Evolutionary conservation across 495 filamentous ascomycete species (phyloP).

Genomic region (Thozetella sp.): DNA sequence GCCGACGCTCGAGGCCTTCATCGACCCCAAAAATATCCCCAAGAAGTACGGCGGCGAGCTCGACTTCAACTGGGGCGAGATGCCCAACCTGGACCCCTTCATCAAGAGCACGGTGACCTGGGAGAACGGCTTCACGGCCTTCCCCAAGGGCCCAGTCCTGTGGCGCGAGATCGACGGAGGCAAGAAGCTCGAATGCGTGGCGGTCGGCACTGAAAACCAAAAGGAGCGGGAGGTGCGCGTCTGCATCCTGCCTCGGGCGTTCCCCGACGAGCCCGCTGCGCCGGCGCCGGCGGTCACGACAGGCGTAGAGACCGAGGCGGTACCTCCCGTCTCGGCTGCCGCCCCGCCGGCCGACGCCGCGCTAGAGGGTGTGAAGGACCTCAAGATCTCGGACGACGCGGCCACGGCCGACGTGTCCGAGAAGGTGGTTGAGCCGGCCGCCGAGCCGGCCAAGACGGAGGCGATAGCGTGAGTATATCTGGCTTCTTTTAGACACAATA

Average conservation of each 20-base stretch:
- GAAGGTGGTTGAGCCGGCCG: conserved; percentile 15
- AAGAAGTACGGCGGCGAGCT: conserved; percentile 83
- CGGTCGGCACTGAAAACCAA: conserved; percentile 38
- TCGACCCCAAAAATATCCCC: conserved; percentile 79
- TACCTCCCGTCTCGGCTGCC: too few relatives aligned
- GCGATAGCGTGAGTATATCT: background rate
- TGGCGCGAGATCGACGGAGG: conserved; percentile 45
- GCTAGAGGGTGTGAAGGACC: conserved; percentile 14
- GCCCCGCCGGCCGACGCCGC: conserved; percentile 2
- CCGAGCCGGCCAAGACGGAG: conserved; percentile 5
- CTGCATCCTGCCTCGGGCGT: conserved; percentile 42
- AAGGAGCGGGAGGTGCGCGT: conserved; percentile 37
- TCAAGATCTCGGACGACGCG: conserved; percentile 12
- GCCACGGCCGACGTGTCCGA: conserved; percentile 12
- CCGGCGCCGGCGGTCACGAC: background rate
- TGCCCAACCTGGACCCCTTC: conserved; percentile 68
- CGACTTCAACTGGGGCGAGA: conserved; percentile 75
- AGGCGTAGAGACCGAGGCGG: background rate
- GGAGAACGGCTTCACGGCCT: conserved; percentile 42
- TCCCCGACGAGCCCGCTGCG: conserved; percentile 8
- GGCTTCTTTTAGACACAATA: too few relatives aligned
- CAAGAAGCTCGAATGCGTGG: conserved; percentile 40
- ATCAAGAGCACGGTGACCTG: conserved; percentile 50
- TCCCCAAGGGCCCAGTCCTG: conserved; percentile 50
- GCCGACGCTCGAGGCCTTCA: conserved; percentile 74